Percentiles rank a stretch among this genome's conserved stretches.
Evolutionary conservation across 441 rosid genomes (phyloP).

Genomic region (Iberis amara): DNA sequence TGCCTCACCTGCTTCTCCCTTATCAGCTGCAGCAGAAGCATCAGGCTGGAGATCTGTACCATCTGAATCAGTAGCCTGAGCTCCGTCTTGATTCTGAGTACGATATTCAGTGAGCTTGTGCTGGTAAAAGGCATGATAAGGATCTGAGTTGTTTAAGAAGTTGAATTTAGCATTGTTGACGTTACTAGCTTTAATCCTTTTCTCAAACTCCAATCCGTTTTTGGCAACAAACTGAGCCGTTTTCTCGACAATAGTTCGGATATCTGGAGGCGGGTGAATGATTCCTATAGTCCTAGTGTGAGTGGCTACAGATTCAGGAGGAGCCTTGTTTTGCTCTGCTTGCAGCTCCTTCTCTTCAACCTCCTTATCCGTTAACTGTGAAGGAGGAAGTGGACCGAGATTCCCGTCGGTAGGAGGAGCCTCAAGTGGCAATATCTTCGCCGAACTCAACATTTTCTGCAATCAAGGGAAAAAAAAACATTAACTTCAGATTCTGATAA

Average conservation of each 20-base stretch:
- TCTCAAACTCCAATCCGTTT: slow-evolving; percentile 80
- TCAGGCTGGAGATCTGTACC: slow-evolving; percentile 34
- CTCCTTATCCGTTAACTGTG: slow-evolving; percentile 50
- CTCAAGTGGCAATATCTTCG: slow-evolving; percentile 68
- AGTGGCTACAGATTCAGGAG: slow-evolving; percentile 58
- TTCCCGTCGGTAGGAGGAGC: slow-evolving; percentile 76
- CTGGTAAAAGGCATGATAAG: slow-evolving; percentile 84
- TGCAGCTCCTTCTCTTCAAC: slow-evolving; percentile 37
- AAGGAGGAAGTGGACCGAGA: slow-evolving; percentile 58
- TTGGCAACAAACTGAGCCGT: slow-evolving; percentile 83
- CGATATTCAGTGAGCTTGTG: slow-evolving; percentile 72
- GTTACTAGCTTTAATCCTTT: slow-evolving; percentile 64
- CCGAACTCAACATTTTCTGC: slow-evolving; percentile 45
- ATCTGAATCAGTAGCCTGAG: slow-evolving; percentile 35
- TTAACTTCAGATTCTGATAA: slow-evolving; percentile 4
- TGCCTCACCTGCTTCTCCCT: slow-evolving; percentile 34
- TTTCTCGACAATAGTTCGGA: slow-evolving; percentile 74
- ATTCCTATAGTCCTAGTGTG: slow-evolving; percentile 90
- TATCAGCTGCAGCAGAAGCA: slow-evolving; percentile 31
- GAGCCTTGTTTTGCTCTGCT: slow-evolving; percentile 43
- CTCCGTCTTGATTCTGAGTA: slow-evolving; percentile 54
- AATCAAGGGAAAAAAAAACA: background rate
- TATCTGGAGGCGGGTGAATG: slow-evolving; percentile 89
- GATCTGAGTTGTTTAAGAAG: slow-evolving; percentile 65
- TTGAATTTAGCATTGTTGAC: slow-evolving; percentile 79